Conservation (phyloP, 257 asterid genomes). For the Nicotiana benthamiana region DNA sequence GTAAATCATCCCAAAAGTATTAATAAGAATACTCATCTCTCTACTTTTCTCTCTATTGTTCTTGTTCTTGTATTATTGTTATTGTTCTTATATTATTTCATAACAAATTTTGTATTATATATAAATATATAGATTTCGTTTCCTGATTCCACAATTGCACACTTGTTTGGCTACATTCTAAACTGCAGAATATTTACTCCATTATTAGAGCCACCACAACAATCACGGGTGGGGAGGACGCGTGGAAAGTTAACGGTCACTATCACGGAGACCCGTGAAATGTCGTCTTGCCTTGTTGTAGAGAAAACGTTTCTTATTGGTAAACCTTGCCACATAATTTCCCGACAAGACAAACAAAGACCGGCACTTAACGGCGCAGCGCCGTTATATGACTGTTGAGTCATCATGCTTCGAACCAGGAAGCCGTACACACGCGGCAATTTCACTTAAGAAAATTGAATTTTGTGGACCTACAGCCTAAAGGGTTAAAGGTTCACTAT, state of each 20-base stretch:
- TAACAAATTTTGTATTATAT: too few species aligned
- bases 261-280: neutral
- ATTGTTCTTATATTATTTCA: too few species aligned
- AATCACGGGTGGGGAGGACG: neutral
- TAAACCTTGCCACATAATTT: constrained; percentile 2
- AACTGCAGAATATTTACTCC: neutral
- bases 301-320: neutral
- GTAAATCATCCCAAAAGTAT: too few species aligned
- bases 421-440: constrained; percentile 1
- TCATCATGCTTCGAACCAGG: neutral
- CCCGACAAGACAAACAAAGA: constrained; percentile 2
- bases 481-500: neutral
- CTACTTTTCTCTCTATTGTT: too few species aligned
- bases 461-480: neutral
- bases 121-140: too few species aligned
- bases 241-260: constrained; percentile 1
- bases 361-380: neutral
- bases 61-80: too few species aligned
- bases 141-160: neutral
- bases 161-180: neutral
- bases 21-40: too few species aligned
- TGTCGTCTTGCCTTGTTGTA: neutral
- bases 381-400: constrained; percentile 4
- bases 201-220: neutral
- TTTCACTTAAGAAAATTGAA: neutral